Percentiles rank a stretch among this genome's conserved stretches.
Evolutionary conservation across 371 early-diverging fungal species (phyloP).

Genomic region (Actinomortierella wolfii): DNA sequence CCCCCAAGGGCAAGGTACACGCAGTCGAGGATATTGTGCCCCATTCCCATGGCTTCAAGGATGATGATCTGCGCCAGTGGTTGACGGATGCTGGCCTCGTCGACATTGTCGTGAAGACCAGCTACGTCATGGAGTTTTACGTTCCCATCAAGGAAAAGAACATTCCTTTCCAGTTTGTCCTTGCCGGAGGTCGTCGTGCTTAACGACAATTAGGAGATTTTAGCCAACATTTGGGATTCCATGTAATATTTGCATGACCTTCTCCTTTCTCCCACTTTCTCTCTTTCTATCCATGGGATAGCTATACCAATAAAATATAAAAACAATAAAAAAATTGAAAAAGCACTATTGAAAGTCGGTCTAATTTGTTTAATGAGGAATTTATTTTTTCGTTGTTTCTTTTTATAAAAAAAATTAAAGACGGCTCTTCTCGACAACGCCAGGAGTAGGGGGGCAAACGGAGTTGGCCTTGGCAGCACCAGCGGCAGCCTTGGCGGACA

Average conservation of each 20-base stretch:
- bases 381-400: too few relatives aligned
- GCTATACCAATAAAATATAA: neutral
- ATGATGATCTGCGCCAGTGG: slow-evolving; percentile 3
- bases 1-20: slow-evolving; percentile 13
- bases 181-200: slow-evolving; percentile 36
- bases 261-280: neutral
- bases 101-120: slow-evolving; percentile 12
- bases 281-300: too few relatives aligned
- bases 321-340: neutral
- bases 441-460: slow-evolving; percentile 31
- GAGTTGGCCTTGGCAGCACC: slow-evolving; percentile 1
- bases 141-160: neutral
- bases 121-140: slow-evolving; percentile 7
- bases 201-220: too few relatives aligned
- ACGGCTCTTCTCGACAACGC: slow-evolving; percentile 25
- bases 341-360: neutral
- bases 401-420: neutral
- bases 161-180: slow-evolving; percentile 13
- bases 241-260: too few relatives aligned
- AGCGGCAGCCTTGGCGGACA: slow-evolving; percentile 13
- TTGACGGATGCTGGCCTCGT: slow-evolving; percentile 31
- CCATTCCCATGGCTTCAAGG: slow-evolving; percentile 21
- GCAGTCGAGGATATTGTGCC: slow-evolving; percentile 16
- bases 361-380: too few relatives aligned
- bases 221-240: too few relatives aligned